phyloP scores from a whole-genome alignment of 257 asterid species.

The Phtheirospermum japonicum region DNA sequence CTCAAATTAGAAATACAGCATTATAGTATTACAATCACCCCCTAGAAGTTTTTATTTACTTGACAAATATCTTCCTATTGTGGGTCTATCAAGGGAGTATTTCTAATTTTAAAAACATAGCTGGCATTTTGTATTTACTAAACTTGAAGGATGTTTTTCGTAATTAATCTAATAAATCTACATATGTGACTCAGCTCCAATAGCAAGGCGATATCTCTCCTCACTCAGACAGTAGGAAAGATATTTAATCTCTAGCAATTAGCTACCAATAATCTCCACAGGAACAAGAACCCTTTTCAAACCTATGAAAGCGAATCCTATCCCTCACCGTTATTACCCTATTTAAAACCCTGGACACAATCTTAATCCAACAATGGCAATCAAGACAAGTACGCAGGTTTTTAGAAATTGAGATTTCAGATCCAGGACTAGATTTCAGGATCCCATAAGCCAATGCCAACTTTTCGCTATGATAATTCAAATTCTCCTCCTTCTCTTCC shows the following conservation, averaged over 20 bases:
- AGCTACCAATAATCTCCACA: constrained; percentile 79
- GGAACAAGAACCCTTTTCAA: constrained; percentile 60
- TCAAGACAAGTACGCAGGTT: constrained; percentile 76
- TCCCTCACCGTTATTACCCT: constrained; percentile 72
- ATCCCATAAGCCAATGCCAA: constrained; percentile 69
- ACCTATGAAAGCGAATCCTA: constrained; percentile 70
- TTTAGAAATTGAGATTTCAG: constrained; percentile 55
- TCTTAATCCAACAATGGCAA: constrained; percentile 78
- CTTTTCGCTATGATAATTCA: constrained; percentile 72
- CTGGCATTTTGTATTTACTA: no score
- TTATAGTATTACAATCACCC: no score
- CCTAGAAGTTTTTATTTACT: no score
- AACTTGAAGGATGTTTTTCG: no score
- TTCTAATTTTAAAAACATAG: no score
- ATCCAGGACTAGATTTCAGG: constrained; percentile 65
- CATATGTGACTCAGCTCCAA: no score
- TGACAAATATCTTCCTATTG: no score
- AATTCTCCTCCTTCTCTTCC: constrained; percentile 79
- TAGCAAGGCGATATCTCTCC: no score
- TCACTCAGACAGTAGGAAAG: no score
- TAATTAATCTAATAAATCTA: no score
- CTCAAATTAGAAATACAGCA: no score
- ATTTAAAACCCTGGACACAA: constrained; percentile 55
- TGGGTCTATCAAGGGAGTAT: no score
- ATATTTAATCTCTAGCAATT: background rate